Percentiles rank a stretch among this genome's conserved stretches.
Conservation (phyloP, 2,329 filamentous ascomycete genomes). For the Microsporum audouinii region DNA sequence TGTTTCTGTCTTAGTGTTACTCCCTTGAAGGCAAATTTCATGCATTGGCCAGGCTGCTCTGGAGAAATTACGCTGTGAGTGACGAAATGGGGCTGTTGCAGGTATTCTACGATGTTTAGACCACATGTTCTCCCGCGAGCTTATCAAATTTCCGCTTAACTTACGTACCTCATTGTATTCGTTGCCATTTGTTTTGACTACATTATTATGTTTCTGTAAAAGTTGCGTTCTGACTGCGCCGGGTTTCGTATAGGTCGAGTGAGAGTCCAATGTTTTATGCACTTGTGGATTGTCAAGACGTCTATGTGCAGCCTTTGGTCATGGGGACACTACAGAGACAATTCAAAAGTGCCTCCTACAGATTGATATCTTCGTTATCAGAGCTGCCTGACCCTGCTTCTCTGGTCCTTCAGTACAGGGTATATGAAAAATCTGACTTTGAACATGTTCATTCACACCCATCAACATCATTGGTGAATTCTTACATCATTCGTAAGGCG, state of each 20-base stretch:
- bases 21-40: conserved; percentile 84
- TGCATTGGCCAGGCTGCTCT: conserved; percentile 56
- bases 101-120: conserved; percentile 13
- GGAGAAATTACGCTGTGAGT: conserved; percentile 78
- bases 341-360: conserved; percentile 46
- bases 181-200: not conserved
- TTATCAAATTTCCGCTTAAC: not conserved
- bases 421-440: conserved; percentile 84
- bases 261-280: conserved; percentile 46
- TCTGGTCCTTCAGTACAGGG: conserved; percentile 62
- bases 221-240: not conserved
- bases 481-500: conserved; percentile 91
- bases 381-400: conserved; percentile 37
- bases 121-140: conserved; percentile 22
- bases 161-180: not conserved
- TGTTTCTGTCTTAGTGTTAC: conserved; percentile 54
- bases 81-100: conserved; percentile 16
- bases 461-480: conserved; percentile 59
- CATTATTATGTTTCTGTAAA: not conserved
- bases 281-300: conserved; percentile 71
- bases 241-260: conserved; percentile 8
- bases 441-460: conserved; percentile 56
- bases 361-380: conserved; percentile 43
- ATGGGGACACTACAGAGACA: conserved; percentile 55
- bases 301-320: conserved; percentile 81